A percentile compares a stretch with the other conserved stretches of the same genome.
Evolutionary conservation across 352 stramenopile genomes (phyloP).

Genomic region (Pythium graminicola): DNA sequence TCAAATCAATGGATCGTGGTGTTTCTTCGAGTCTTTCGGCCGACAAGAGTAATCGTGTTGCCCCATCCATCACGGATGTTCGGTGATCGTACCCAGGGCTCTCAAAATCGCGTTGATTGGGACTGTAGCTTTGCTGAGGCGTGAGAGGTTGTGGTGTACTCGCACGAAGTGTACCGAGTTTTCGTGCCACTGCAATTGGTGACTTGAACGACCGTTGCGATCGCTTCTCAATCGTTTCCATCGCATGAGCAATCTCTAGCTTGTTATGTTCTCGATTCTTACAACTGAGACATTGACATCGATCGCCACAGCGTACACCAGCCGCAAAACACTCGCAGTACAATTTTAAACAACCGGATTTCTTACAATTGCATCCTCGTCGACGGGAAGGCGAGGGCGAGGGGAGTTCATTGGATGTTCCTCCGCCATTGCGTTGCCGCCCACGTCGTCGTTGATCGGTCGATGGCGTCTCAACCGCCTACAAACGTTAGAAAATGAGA

Average conservation of each 20-base stretch:
- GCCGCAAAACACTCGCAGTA: conserved; percentile 80
- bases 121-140: not conserved
- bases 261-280: conserved; percentile 65
- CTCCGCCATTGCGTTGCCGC: not conserved
- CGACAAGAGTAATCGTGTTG: conserved; percentile 17
- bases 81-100: not conserved
- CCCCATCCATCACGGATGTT: conserved; percentile 20
- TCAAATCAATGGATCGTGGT: not conserved
- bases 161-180: conserved; percentile 21
- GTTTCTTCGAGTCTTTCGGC: conserved; percentile 19
- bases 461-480: conserved; percentile 7
- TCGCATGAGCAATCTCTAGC: conserved; percentile 46
- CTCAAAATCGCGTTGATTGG: not conserved
- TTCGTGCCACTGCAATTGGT: conserved; percentile 21
- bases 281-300: conserved; percentile 69
- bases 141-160: conserved; percentile 6
- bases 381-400: conserved; percentile 24
- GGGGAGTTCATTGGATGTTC: conserved; percentile 1
- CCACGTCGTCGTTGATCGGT: conserved; percentile 11
- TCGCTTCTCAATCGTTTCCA: conserved; percentile 47
- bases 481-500: not conserved
- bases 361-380: conserved; percentile 93
- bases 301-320: conserved; percentile 43
- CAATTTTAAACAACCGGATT: conserved; percentile 95
- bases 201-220: conserved; percentile 43